phyloP scores from a whole-genome alignment of 164 flowering plant genomes.

The Aristolochia fimbriata region DNA sequence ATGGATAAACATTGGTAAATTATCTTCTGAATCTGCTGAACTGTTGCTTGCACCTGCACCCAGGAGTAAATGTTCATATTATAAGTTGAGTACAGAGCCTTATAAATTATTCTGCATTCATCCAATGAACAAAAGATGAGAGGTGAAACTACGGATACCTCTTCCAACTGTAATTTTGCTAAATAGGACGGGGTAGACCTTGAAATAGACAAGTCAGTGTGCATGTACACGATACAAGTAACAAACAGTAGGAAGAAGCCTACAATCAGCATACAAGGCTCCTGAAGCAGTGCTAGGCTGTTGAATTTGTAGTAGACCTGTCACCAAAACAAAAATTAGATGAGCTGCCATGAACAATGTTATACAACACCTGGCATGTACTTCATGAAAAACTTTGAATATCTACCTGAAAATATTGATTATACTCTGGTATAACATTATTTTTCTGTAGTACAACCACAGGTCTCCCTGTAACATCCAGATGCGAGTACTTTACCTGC shows the following conservation, averaged over 20 bases:
- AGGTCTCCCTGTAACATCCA: conserved; percentile 85
- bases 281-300: conserved; percentile 59
- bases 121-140: too few relatives aligned
- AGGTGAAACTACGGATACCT: conserved; percentile 31
- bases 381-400: not conserved
- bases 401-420: conserved; percentile 74
- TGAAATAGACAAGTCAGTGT: conserved; percentile 80
- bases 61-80: too few relatives aligned
- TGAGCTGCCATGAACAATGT: not conserved
- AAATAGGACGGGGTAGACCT: conserved; percentile 84
- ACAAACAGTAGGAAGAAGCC: conserved; percentile 74
- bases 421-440: conserved; percentile 83
- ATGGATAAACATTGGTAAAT: conserved; percentile 43
- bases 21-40: conserved; percentile 52
- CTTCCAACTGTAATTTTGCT: conserved; percentile 88
- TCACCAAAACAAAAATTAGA: not conserved
- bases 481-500: conserved; percentile 74
- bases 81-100: too few relatives aligned
- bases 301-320: conserved; percentile 96
- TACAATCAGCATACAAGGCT: conserved; percentile 81
- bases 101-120: too few relatives aligned
- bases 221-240: conserved; percentile 62
- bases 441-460: conserved; percentile 69
- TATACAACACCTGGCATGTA: not conserved
- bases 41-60: conserved; percentile 53